Evolutionary conservation across 106 monocot genomes (phyloP).

Genomic region (Dioscorea dumetorum): DNA sequence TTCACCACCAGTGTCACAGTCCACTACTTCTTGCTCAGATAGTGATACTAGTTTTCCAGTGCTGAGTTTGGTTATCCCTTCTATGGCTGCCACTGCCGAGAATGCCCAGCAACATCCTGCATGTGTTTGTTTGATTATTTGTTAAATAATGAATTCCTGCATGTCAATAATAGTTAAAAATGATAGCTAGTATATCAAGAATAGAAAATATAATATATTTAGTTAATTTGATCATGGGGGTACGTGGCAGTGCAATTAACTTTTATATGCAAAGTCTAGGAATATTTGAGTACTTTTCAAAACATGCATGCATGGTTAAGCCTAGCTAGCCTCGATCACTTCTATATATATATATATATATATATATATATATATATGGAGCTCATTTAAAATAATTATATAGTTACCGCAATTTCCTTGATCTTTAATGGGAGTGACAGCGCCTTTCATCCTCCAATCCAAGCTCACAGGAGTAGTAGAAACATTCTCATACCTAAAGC

Average conservation of each 20-base stretch:
- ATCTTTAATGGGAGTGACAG: slow-evolving; percentile 7
- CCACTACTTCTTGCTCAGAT: slow-evolving; percentile 14
- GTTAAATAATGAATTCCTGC: no score
- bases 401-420: slow-evolving; percentile 6
- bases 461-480: not conserved
- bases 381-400: no score
- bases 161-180: no score
- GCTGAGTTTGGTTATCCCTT: slow-evolving; percentile 2
- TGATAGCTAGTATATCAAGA: no score
- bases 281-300: no score
- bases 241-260: no score
- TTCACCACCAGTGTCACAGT: slow-evolving; percentile 7
- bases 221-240: no score
- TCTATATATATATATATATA: not conserved
- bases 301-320: no score
- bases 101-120: slow-evolving; percentile 8
- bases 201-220: no score
- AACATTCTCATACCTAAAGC: slow-evolving; percentile 7
- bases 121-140: no score
- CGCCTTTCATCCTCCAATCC: slow-evolving; percentile 3
- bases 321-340: no score
- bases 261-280: no score
- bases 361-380: not conserved
- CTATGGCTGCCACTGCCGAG: slow-evolving; percentile 7
- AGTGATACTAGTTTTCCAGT: slow-evolving; percentile 8